Evolutionary conservation across 371 early-diverging fungal genomes (phyloP).

Genomic region (Nosema bombycis): DNA sequence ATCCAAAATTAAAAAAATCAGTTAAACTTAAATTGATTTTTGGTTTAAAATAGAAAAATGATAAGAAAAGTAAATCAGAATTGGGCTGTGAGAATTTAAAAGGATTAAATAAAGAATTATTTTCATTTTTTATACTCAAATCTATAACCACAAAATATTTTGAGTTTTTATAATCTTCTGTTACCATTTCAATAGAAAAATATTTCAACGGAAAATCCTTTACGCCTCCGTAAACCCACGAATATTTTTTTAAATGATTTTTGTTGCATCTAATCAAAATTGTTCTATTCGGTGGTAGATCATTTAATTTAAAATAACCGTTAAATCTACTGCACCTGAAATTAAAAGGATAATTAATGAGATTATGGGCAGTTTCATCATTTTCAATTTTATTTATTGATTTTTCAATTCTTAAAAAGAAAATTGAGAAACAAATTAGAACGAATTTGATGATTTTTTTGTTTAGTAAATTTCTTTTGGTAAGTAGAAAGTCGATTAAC

Average conservation of each 20-base stretch:
- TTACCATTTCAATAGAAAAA: constrained; percentile 7
- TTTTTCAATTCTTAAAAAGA: constrained; percentile 1
- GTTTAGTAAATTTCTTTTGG: not conserved
- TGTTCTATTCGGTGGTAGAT: not conserved
- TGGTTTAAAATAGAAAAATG: constrained; percentile 22
- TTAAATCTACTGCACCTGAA: not conserved
- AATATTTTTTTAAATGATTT: not conserved
- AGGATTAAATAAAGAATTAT: constrained; percentile 13
- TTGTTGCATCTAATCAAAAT: not conserved
- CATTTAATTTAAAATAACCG: not conserved
- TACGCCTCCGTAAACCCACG: not conserved
- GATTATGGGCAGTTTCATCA: not conserved
- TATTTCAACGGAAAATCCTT: constrained; percentile 3
- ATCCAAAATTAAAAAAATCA: constrained; percentile 6
- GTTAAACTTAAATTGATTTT: constrained; percentile 1
- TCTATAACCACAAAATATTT: constrained; percentile 38
- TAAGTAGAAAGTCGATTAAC: not conserved
- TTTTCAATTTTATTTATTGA: not conserved
- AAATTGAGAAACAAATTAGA: not conserved
- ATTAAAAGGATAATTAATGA: not conserved
- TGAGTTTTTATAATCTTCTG: constrained; percentile 10
- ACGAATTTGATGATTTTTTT: constrained; percentile 5
- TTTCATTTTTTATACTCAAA: constrained; percentile 9
- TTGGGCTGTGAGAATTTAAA: constrained; percentile 37
- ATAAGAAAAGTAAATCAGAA: constrained; percentile 28